Conservation (phyloP, 345 rosid genomes). For the Bruguiera sexangula region DNA sequence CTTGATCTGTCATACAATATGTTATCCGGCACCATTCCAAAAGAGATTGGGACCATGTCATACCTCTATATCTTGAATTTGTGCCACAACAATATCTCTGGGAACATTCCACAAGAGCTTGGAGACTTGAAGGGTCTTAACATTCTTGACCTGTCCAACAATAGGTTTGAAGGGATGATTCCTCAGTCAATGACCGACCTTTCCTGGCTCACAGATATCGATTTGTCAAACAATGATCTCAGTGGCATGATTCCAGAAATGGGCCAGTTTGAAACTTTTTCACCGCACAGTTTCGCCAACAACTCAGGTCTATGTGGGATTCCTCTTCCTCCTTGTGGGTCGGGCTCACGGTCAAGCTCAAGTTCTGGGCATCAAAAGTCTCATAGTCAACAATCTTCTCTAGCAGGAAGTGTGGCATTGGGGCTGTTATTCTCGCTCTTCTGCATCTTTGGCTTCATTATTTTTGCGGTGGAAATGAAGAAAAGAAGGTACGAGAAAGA, state of each 20-base stretch:
- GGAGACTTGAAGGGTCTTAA: constrained; percentile 61
- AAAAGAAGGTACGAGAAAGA: constrained; percentile 71
- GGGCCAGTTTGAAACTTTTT: constrained; percentile 83
- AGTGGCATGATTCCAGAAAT: constrained; percentile 66
- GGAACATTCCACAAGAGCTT: constrained; percentile 67
- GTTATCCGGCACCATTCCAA: constrained; percentile 69
- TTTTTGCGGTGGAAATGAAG: constrained; percentile 59
- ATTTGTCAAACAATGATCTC: constrained; percentile 69
- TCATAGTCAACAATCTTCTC: constrained; percentile 46
- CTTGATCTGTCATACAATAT: constrained; percentile 78
- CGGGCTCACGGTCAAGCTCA: constrained; percentile 16
- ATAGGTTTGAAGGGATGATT: constrained; percentile 59
- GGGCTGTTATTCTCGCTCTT: constrained; percentile 76
- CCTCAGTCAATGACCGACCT: constrained; percentile 61
- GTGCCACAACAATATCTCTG: constrained; percentile 72
- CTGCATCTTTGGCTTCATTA: constrained; percentile 63
- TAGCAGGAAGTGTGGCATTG: constrained; percentile 78
- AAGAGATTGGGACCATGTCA: constrained; percentile 75
- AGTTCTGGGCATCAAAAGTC: constrained; percentile 50
- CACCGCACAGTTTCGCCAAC: constrained; percentile 53
- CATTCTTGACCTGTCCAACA: constrained; percentile 84
- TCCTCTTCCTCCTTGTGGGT: constrained; percentile 60
- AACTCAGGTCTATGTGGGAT: constrained; percentile 87
- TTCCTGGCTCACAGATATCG: constrained; percentile 56
- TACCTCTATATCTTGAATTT: constrained; percentile 71